These are phyloP conservation scores for Ottelia alismoides DNA, from an alignment of 106 monocot genomes.

Conservation along the genomic window DNA sequence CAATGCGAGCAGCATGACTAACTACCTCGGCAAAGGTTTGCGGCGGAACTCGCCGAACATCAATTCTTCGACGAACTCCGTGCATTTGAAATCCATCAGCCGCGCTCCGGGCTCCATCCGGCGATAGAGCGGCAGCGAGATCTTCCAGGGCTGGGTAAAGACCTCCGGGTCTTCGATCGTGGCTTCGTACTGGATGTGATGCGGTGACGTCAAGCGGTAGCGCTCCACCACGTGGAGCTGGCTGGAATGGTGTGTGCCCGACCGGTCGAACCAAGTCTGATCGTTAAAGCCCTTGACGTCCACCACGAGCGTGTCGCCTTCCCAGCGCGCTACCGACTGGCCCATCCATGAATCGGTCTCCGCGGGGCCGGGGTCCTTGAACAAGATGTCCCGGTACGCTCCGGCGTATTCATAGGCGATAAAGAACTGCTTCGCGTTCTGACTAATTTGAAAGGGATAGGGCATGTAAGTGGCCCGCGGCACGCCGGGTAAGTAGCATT, in stretches of 20 bases:
- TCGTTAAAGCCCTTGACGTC: background rate
- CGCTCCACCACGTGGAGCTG: background rate
- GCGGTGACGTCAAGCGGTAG: background rate
- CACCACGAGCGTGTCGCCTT: background rate
- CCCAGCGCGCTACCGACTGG: background rate
- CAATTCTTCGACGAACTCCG: no score
- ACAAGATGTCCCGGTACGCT: background rate
- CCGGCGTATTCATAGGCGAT: no score
- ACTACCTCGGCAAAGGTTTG: no score
- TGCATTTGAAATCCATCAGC: no score
- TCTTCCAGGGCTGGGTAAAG: background rate
- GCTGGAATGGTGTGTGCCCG: background rate
- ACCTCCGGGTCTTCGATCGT: background rate
- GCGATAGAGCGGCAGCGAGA: no score
- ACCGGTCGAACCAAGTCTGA: background rate
- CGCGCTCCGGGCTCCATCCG: no score
- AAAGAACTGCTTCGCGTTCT: background rate
- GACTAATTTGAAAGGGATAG: background rate
- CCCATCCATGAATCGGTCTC: background rate
- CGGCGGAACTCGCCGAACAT: no score
- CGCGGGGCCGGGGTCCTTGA: background rate
- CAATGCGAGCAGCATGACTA: no score
- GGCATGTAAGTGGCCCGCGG: background rate
- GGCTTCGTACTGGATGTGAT: background rate
- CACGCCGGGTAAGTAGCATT: no score